These are phyloP conservation scores for Thalia dealbata DNA, from an alignment of 176 grass and related monocot species.

Conservation along the genomic window DNA sequence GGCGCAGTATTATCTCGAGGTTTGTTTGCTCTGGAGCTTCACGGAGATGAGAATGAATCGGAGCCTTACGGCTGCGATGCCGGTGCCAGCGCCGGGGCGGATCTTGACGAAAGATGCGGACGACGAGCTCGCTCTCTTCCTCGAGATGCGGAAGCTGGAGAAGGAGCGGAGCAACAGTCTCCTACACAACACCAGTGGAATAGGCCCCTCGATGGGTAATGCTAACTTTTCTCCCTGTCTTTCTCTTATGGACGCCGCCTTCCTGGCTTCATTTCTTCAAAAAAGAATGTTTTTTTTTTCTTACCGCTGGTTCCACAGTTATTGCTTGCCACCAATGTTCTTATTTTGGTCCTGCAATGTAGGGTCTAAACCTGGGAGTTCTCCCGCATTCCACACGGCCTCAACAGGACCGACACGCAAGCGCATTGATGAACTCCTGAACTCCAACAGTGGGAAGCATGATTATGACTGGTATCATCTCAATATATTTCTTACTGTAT, in stretches of 20 bases:
- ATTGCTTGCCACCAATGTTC: background rate
- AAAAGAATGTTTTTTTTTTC: background rate
- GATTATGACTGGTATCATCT: conserved; percentile 79
- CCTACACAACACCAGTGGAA: conserved; percentile 1
- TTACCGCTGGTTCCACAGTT: background rate
- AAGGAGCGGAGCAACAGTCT: conserved; percentile 15
- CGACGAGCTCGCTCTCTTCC: conserved; percentile 94
- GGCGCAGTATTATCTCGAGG: background rate
- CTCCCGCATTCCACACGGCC: conserved; percentile 28
- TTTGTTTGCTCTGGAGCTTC: background rate
- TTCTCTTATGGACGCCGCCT: too few species aligned
- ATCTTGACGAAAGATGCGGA: conserved; percentile 85
- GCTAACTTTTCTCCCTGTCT: conserved; percentile 16
- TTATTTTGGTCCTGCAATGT: conserved; percentile 5
- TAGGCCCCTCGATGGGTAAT: background rate
- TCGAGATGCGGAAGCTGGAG: conserved; percentile 95
- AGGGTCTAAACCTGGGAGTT: conserved; percentile 36
- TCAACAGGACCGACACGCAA: conserved; percentile 24
- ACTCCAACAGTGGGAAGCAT: conserved; percentile 71
- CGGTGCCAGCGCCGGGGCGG: background rate
- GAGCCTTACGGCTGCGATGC: background rate
- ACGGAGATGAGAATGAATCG: background rate
- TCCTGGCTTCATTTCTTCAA: background rate
- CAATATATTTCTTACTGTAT: background rate
- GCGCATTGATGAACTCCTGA: conserved; percentile 81